These are phyloP conservation scores for Dioscorea alata DNA, from an alignment of 106 monocot species.

Conservation along the genomic window DNA sequence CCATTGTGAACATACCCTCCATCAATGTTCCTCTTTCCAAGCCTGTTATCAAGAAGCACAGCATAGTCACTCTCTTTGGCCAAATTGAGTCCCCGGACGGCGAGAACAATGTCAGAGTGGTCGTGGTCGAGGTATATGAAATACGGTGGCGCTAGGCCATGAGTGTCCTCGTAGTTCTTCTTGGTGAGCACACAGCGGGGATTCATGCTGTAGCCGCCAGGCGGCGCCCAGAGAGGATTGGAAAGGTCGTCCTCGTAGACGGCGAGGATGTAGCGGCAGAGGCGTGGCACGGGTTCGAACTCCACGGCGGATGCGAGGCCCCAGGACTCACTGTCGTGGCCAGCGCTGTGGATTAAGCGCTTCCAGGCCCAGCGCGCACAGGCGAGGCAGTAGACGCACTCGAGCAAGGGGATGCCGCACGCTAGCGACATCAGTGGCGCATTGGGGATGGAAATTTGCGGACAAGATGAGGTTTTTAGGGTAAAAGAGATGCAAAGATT, in stretches of 20 bases:
- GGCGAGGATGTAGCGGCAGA: constrained; percentile 72
- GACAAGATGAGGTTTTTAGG: too few relatives aligned
- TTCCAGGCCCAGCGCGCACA: constrained; percentile 85
- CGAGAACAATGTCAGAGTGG: constrained; percentile 66
- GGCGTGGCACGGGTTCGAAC: constrained; percentile 75
- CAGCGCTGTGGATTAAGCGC: constrained; percentile 64
- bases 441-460: too few relatives aligned
- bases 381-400: constrained; percentile 84
- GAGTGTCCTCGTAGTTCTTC: constrained; percentile 51
- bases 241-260: constrained; percentile 74
- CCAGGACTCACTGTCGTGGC: constrained; percentile 75
- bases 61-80: constrained; percentile 79
- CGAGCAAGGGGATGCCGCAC: constrained; percentile 69
- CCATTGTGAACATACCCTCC: constrained; percentile 92
- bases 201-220: constrained; percentile 59
- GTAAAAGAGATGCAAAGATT: too few relatives aligned
- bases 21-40: constrained; percentile 73
- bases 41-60: constrained; percentile 64
- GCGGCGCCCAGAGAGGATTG: constrained; percentile 49
- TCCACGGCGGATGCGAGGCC: constrained; percentile 60
- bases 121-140: constrained; percentile 75
- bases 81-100: constrained; percentile 67
- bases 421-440: constrained; percentile 32
- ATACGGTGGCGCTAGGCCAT: constrained; percentile 58
- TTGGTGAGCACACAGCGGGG: constrained; percentile 35